Conservation (phyloP, 208 protist genomes). For the Leishmania major region DNA sequence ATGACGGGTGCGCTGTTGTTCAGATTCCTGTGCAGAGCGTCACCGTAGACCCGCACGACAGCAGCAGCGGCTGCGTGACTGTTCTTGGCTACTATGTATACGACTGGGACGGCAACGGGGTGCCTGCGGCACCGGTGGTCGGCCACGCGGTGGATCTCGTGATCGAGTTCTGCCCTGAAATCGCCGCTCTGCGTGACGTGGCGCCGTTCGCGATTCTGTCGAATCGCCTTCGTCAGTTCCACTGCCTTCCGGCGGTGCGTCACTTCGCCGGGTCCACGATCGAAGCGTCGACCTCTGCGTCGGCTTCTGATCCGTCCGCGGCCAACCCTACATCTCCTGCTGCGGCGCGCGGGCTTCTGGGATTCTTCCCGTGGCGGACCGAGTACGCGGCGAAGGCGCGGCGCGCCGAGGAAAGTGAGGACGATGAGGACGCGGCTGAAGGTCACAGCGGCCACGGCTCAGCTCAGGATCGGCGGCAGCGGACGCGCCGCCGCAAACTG, state of each 20-base stretch:
- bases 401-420: slow-evolving; percentile 28
- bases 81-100: slow-evolving; percentile 83
- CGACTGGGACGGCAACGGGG: slow-evolving; percentile 36
- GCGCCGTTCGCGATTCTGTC: slow-evolving; percentile 80
- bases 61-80: slow-evolving; percentile 26
- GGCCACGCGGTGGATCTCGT: slow-evolving; percentile 50
- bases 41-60: background rate
- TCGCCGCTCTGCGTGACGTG: slow-evolving; percentile 43
- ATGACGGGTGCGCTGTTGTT: slow-evolving; percentile 83
- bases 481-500: slow-evolving; percentile 61
- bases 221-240: slow-evolving; percentile 37
- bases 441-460: slow-evolving; percentile 18
- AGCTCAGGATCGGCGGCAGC: slow-evolving; percentile 24
- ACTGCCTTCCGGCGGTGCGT: slow-evolving; percentile 48
- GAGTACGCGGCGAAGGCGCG: slow-evolving; percentile 20
- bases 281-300: slow-evolving; percentile 2
- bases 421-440: slow-evolving; percentile 30
- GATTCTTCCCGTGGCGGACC: slow-evolving; percentile 68
- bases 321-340: background rate
- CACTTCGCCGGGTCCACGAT: background rate
- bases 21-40: slow-evolving; percentile 41
- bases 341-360: slow-evolving; percentile 46
- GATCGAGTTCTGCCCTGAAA: slow-evolving; percentile 70
- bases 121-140: slow-evolving; percentile 49
- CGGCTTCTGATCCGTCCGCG: background rate